These are phyloP conservation scores for Pezizomycotina sp. DNA, from an alignment of 2,329 filamentous ascomycete genomes.

Conservation along the genomic window DNA sequence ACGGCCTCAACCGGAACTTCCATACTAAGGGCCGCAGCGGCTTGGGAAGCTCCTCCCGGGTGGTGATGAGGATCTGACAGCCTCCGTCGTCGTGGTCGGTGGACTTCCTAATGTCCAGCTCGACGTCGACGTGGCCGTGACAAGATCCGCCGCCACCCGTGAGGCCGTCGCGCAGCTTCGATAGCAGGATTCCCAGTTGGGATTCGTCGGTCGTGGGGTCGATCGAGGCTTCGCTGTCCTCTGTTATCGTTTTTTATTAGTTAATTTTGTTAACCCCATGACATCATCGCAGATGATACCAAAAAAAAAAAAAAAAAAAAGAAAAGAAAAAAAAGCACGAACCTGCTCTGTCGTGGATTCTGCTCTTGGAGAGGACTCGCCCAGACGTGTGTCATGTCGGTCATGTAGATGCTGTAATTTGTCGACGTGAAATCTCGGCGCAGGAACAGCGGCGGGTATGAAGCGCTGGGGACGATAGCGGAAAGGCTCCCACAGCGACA, in stretches of 20 bases:
- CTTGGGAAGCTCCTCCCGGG: slow-evolving; percentile 45
- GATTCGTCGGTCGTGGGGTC: slow-evolving; percentile 53
- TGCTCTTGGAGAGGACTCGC: slow-evolving; percentile 46
- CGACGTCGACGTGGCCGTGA: slow-evolving; percentile 29
- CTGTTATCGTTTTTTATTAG: too few species aligned
- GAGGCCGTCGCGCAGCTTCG: slow-evolving; percentile 41
- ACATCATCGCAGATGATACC: too few species aligned
- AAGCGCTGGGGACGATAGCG: slow-evolving; percentile 16
- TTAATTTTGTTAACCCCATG: too few species aligned
- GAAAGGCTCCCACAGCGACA: slow-evolving; percentile 22
- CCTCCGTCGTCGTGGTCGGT: slow-evolving; percentile 21
- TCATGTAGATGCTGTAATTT: slow-evolving; percentile 50
- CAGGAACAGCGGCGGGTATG: slow-evolving; percentile 43
- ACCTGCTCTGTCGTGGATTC: slow-evolving; percentile 48
- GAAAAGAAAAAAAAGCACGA: too few species aligned
- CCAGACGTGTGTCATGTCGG: slow-evolving; percentile 62
- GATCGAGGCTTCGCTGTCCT: slow-evolving; percentile 49
- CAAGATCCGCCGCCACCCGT: too few species aligned
- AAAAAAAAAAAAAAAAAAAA: too few species aligned
- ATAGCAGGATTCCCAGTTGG: slow-evolving; percentile 51
- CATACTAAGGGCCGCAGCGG: slow-evolving; percentile 48
- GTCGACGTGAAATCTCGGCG: slow-evolving; percentile 40
- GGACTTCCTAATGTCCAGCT: slow-evolving; percentile 26
- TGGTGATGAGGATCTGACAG: slow-evolving; percentile 33
- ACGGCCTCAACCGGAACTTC: slow-evolving; percentile 40